A percentile compares a stretch with the other conserved stretches of the same genome.
Evolutionary conservation across 148 eudicot genomes (phyloP).

Genomic region (Rhododendron henanense): DNA sequence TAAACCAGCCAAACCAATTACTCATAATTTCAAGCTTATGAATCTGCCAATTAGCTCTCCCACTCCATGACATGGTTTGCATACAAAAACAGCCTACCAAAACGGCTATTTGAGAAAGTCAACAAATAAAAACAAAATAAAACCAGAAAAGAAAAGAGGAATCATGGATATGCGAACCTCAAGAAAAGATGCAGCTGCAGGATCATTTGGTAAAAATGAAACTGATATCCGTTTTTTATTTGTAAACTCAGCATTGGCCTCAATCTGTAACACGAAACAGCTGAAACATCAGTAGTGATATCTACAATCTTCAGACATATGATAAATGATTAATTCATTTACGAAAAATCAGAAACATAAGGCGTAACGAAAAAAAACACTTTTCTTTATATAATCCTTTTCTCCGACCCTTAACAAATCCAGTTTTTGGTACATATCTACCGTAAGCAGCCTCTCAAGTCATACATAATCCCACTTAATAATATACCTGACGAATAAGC

Average conservation of each 20-base stretch:
- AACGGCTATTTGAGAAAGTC: background rate
- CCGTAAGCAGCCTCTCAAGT: background rate
- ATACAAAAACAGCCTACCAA: background rate
- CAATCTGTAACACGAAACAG: constrained; percentile 49
- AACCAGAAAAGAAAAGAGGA: background rate
- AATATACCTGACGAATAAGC: constrained; percentile 71
- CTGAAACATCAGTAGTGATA: background rate
- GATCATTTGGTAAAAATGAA: constrained; percentile 81
- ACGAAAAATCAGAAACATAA: background rate
- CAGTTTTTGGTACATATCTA: background rate
- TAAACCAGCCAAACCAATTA: background rate
- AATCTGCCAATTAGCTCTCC: background rate
- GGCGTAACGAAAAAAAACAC: background rate
- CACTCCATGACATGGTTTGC: background rate
- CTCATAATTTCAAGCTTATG: background rate
- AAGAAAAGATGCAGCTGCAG: constrained; percentile 61
- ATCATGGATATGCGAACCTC: constrained; percentile 47
- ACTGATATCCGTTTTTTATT: constrained; percentile 61
- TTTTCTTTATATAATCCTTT: background rate
- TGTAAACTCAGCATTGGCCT: constrained; percentile 68
- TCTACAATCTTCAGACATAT: background rate
- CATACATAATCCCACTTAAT: background rate
- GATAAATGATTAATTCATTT: background rate
- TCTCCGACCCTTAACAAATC: background rate
- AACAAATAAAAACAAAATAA: background rate